Evolutionary conservation across 1,139 yeast genomes (phyloP), one percentile per base, ranked within the genome.

Genomic region (Schwanniomyces etchellsii): DNA sequence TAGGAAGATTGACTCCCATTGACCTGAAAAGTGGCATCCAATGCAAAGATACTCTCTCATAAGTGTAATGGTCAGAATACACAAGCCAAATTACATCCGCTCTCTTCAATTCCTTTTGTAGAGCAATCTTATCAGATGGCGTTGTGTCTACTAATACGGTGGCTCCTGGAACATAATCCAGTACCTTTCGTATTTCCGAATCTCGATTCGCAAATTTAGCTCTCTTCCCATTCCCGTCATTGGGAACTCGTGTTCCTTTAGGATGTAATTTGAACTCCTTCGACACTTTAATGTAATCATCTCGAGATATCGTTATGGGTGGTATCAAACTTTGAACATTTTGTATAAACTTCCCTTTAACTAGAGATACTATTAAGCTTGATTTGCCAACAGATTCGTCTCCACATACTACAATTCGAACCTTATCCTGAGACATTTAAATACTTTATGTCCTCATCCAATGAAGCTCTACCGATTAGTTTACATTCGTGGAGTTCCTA

Each of bases 11-110:
- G 30, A 91, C 88, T 2, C 98, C 98, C 70, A 86, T 66, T 1
- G 95, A 84, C 37, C 98, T 65, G 48, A 91, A 81, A 63, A 81
- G 73, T 27, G 94, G 94, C 74, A 91, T 81, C 98, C 98, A 91
- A 52, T 88, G 89, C 21, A 89, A 63, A 2, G 95, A 79, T 7
- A 91, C 76, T 32, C 97, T 68, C 51, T 91, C 97, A 49, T 89
- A 91, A 0, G 96, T 86, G 48, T 88, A 93, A 50, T 88, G 95
- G 47, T 89, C 97, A 1, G 93, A 74, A 50, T 88, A 91, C 0
- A 91, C 89, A 16, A 91, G 66, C 91, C 96, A 84, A 6, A 91
- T 83, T 9, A 88, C 96, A 54, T 85, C 91, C 0, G 97, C 94
- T 29, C 76, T 68, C 33, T 94, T 73, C 40, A 91, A 70, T 52